A percentile compares a stretch with the other conserved stretches of the same genome.
Evolutionary conservation across 805 yeast genomes (phyloP).

Genomic region (Kodamaea sagamina): DNA sequence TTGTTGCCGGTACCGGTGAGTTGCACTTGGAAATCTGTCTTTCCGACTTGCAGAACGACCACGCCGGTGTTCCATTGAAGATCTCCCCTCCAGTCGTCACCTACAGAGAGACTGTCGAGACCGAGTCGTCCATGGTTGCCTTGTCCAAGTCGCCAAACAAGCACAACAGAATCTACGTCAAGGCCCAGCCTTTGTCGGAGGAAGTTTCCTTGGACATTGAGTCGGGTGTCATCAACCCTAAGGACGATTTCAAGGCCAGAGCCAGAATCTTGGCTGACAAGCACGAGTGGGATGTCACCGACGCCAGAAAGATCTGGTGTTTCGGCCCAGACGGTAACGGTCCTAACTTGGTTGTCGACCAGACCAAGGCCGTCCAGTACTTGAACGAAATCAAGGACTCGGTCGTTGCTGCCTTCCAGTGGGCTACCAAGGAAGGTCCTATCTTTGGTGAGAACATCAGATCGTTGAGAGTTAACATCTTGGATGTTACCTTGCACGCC

Average conservation of each 20-base stretch:
- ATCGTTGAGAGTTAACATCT: constrained; percentile 94
- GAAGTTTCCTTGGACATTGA: constrained; percentile 92
- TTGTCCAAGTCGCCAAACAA: constrained; percentile 99
- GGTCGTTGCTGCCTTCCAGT: constrained; percentile 99
- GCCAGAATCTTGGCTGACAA: constrained; percentile 99
- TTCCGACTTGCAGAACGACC: constrained; percentile 94
- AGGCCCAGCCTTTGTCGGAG: constrained; percentile 95
- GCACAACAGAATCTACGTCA: constrained; percentile 99
- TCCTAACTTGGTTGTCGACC: constrained; percentile 98
- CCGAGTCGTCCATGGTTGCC: constrained; percentile 92
- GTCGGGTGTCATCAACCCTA: constrained; percentile 86
- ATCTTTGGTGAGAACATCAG: constrained; percentile 94
- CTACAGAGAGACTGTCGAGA: constrained; percentile 97
- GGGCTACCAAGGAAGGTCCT: constrained; percentile 99
- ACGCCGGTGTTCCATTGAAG: constrained; percentile 99
- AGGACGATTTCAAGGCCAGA: constrained; percentile 98
- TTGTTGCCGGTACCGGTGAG: constrained; percentile 99
- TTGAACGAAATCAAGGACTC: constrained; percentile 98
- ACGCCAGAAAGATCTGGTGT: constrained; percentile 99
- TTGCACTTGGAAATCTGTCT: constrained; percentile 98
- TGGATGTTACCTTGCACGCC: constrained; percentile 99
- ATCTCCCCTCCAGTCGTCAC: constrained; percentile 97
- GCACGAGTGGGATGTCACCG: constrained; percentile 99
- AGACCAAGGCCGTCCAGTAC: constrained; percentile 99
- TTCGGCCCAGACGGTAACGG: constrained; percentile 99